Percentiles rank a stretch among this genome's conserved stretches.
These are phyloP conservation scores for Solanum peruvianum DNA, from an alignment of 257 asterid genomes.

Conservation along the genomic window DNA sequence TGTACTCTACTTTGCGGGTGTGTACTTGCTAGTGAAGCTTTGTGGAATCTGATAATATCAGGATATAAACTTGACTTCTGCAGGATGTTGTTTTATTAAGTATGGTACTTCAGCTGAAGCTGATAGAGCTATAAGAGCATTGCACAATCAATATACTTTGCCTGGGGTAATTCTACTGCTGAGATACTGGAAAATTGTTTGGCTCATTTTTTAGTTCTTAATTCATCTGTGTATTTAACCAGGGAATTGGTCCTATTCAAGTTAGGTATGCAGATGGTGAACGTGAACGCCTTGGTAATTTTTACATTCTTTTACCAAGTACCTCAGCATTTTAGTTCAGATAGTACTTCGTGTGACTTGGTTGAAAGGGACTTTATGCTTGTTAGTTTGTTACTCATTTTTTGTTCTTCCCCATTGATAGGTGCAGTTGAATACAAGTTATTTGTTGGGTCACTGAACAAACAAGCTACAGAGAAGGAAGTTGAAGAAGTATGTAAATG, in stretches of 20 bases:
- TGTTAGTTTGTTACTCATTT: not conserved
- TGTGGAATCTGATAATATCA: slow-evolving; percentile 22
- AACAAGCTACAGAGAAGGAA: slow-evolving; percentile 84
- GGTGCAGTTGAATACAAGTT: slow-evolving; percentile 91
- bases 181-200: not conserved
- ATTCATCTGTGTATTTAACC: slow-evolving; percentile 18
- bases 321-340: not conserved
- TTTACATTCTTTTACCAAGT: not conserved
- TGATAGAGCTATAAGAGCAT: slow-evolving; percentile 80
- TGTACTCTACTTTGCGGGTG: slow-evolving; percentile 1
- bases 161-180: slow-evolving; percentile 68
- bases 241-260: slow-evolving; percentile 93
- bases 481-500: slow-evolving; percentile 69
- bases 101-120: slow-evolving; percentile 87
- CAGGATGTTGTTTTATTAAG: slow-evolving; percentile 98
- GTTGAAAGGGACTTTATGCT: not conserved
- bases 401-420: slow-evolving; percentile 10
- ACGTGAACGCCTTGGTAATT: slow-evolving; percentile 90
- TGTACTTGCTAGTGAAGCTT: slow-evolving; percentile 9
- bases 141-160: slow-evolving; percentile 72
- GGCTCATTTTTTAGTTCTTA: slow-evolving; percentile 1
- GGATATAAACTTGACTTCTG: slow-evolving; percentile 35
- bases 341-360: not conserved
- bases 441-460: slow-evolving; percentile 83
- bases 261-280: slow-evolving; percentile 99